Evolutionary conservation across 306 rosid species (phyloP).

Genomic region (Erythrophleum fordii): DNA sequence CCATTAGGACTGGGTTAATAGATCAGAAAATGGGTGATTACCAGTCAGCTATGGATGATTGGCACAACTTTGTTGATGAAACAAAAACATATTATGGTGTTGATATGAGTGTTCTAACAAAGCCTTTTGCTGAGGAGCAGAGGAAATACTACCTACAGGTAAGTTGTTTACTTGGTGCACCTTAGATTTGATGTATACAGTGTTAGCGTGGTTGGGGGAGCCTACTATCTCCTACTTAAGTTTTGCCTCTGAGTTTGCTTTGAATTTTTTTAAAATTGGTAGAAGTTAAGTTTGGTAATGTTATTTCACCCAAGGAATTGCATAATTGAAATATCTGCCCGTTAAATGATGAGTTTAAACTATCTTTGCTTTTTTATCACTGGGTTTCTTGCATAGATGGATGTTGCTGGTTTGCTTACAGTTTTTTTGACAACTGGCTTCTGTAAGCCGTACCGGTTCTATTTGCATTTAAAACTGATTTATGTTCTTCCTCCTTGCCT

Average conservation of each 20-base stretch:
- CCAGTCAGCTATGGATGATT: slow-evolving; percentile 78
- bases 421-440: slow-evolving; percentile 5
- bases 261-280: neutral
- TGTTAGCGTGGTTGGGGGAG: neutral
- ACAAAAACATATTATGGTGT: slow-evolving; percentile 84
- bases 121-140: slow-evolving; percentile 90
- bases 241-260: slow-evolving; percentile 12
- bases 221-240: neutral
- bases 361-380: neutral
- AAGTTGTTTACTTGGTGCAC: slow-evolving; percentile 35
- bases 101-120: slow-evolving; percentile 84
- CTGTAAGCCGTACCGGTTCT: neutral
- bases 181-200: slow-evolving; percentile 5
- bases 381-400: neutral
- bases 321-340: neutral
- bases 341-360: neutral
- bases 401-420: neutral
- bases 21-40: slow-evolving; percentile 74
- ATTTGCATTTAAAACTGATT: slow-evolving; percentile 25
- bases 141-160: slow-evolving; percentile 95
- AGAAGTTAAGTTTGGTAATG: neutral
- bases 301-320: neutral
- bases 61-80: slow-evolving; percentile 70
- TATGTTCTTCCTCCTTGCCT: slow-evolving; percentile 21
- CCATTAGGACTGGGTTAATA: slow-evolving; percentile 74